A percentile compares a stretch with the other conserved stretches of the same genome.
Conservation (phyloP, 2,329 filamentous ascomycete genomes). For the Curvularia sp. region DNA sequence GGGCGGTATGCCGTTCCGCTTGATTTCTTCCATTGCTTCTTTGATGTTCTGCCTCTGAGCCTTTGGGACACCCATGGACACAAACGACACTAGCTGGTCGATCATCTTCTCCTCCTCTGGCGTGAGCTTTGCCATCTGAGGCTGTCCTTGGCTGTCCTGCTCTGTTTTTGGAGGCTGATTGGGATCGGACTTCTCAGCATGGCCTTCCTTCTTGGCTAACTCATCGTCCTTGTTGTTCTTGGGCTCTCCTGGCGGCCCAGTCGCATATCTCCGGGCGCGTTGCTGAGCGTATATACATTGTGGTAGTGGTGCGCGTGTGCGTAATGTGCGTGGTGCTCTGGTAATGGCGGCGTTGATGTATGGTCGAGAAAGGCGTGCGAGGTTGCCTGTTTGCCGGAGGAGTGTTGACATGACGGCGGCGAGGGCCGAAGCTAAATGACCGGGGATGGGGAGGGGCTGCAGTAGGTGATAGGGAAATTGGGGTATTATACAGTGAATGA, state of each 20-base stretch:
- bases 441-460: slow-evolving; percentile 18
- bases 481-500: slow-evolving; percentile 10
- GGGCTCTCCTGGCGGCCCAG: slow-evolving; percentile 45
- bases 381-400: slow-evolving; percentile 70
- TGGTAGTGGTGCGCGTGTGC: slow-evolving; percentile 51
- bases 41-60: slow-evolving; percentile 68
- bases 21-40: slow-evolving; percentile 67
- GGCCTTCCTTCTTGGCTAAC: slow-evolving; percentile 37
- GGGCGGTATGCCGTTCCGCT: slow-evolving; percentile 71
- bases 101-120: slow-evolving; percentile 65
- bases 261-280: slow-evolving; percentile 54
- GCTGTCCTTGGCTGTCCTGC: slow-evolving; percentile 53
- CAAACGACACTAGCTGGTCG: slow-evolving; percentile 62
- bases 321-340: slow-evolving; percentile 52
- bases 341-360: slow-evolving; percentile 60
- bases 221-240: slow-evolving; percentile 42
- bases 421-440: slow-evolving; percentile 35
- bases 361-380: slow-evolving; percentile 68
- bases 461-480: slow-evolving; percentile 7
- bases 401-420: slow-evolving; percentile 68
- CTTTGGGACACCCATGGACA: slow-evolving; percentile 67
- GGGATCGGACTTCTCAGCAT: slow-evolving; percentile 41
- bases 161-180: slow-evolving; percentile 39
- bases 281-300: slow-evolving; percentile 55
- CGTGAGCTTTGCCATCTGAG: slow-evolving; percentile 57